Evolutionary conservation across 345 rosid species (phyloP), one percentile per base, ranked within the genome.

Genomic region (Salix arbutifolia): DNA sequence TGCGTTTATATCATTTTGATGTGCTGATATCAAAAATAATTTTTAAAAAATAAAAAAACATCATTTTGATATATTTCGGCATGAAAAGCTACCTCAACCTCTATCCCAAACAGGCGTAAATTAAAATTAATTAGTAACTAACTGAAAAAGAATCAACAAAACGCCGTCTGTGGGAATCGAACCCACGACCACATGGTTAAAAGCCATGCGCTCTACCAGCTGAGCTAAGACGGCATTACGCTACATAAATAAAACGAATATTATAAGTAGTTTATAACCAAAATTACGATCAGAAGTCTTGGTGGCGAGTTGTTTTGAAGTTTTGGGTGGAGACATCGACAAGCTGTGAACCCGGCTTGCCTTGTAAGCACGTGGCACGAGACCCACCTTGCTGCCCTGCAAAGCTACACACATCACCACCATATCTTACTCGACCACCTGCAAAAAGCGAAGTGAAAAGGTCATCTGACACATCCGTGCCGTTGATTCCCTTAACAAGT

Each of bases 171-270:
- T 87, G 90, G 88, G 86, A 85, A 89, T 89, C 86, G 84, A 86
- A 88, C 89, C 90, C 91, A 85, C 88, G 88, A 76, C 92, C 94
- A 89, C 86, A 80, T 82, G 91, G 86, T 87, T 87, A 89, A 86
- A 86, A 87, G 90, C 88, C 90, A 88, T 86, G 87, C 87, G 90
- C 91, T 88, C 92, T 84, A 88, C 89, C 89, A n/a, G 84, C 94
- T 89, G 90, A 90, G 88, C 88, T 87, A 89, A 84, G 89, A 84
- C 85, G 88, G 91, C 89, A 0, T 10, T n/a, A 11, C 1, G 0
- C 1, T 0, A 0, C 0, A 0, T 0, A 4, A 0, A 3, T 9
- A 2, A 1, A 9, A 8, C 11, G 2, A 0, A 52, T 0, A 0
- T 9, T 1, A 1, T 0, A 0, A 8, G 9, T 9, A 18, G 1